phyloP scores from a whole-genome alignment of 768 basidiomycete genomes.

The Zangia roseola region DNA sequence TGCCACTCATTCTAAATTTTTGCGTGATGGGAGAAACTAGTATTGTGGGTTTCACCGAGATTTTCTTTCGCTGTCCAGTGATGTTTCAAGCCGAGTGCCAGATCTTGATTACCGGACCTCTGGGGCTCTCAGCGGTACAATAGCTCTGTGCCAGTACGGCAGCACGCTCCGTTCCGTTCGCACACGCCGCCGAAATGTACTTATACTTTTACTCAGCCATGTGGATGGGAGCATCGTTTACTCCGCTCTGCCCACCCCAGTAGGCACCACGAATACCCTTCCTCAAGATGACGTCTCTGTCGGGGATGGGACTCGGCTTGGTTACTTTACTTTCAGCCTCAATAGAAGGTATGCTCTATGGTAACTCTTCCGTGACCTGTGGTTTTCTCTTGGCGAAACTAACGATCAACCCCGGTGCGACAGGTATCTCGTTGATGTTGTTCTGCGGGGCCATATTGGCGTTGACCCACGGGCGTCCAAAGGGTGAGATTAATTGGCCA shows the following conservation, averaged over 20 bases:
- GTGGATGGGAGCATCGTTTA: not conserved
- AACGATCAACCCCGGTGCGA: not conserved
- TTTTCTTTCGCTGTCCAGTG: not conserved
- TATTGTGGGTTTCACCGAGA: not conserved
- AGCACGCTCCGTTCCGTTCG: not conserved
- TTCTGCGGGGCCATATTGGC: slow-evolving; percentile 27
- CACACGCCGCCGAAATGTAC: not conserved
- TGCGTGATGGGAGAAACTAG: no score
- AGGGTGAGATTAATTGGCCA: slow-evolving; percentile 16
- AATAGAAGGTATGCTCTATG: slow-evolving; percentile 23
- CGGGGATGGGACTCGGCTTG: slow-evolving; percentile 8
- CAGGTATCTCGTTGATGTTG: slow-evolving; percentile 22
- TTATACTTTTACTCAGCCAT: not conserved
- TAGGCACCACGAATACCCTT: not conserved
- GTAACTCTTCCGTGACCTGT: slow-evolving; percentile 1
- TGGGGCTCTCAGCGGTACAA: not conserved
- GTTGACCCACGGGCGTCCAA: slow-evolving; percentile 15
- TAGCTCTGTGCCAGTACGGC: not conserved
- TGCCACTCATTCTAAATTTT: no score
- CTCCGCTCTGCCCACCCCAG: not conserved
- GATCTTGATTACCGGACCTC: not conserved
- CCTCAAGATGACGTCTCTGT: slow-evolving; percentile 1
- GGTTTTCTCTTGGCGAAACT: not conserved
- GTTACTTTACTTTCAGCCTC: slow-evolving; percentile 17
- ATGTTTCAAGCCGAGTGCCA: not conserved